Base-by-base conservation (phyloP, 805 yeast species). In the Metschnikowia baotianmanensis region DNA sequence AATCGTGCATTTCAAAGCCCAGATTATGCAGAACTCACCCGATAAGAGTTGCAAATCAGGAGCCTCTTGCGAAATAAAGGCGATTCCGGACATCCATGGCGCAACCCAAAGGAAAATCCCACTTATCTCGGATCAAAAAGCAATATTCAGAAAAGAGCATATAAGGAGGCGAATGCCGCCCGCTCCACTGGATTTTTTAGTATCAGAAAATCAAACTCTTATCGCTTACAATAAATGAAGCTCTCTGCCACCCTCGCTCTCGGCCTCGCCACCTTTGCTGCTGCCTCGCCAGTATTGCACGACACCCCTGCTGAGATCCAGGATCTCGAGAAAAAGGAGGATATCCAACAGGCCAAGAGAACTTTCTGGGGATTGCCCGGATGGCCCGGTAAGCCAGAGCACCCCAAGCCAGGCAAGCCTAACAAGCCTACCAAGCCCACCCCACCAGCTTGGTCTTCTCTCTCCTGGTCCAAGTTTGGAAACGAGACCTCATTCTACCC, bases 191-290 rank as follows among this genome's bases (percentile, higher is more conserved):
- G n/a, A n/a, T n/a, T n/a, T n/a, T n/a, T n/a, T n/a, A n/a, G n/a
- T n/a, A n/a, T n/a, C n/a, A n/a, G n/a, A n/a, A n/a, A n/a, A n/a
- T n/a, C n/a, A n/a, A 8, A 10, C 27, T 25, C 13, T 13, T 28
- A 16, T 3, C 6, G 12, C 31, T 19, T 23, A 9, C 30, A 12
- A 21, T 18, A 16, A 10, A 42, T 42, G 45, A 42, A 34, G 30
- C 38, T 42, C 24, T 38, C 36, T 23, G 20, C 31, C 29, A n/a
- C 39, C 19, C 10, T 38, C 16, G 12, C 34, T 24, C 33, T 29
- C 17, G 45, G 38, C 25, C 13, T 38, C 26, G 36, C 41, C 16
- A 24, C 45, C 18, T 7, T 34, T 17, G 43, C 45, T 11, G 43
- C 35, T 20, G 43, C 43, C 31, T 23, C 38, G 10, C 45, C 45